Conservation (phyloP, 83 land plant species). For the Thuja plicata region DNA sequence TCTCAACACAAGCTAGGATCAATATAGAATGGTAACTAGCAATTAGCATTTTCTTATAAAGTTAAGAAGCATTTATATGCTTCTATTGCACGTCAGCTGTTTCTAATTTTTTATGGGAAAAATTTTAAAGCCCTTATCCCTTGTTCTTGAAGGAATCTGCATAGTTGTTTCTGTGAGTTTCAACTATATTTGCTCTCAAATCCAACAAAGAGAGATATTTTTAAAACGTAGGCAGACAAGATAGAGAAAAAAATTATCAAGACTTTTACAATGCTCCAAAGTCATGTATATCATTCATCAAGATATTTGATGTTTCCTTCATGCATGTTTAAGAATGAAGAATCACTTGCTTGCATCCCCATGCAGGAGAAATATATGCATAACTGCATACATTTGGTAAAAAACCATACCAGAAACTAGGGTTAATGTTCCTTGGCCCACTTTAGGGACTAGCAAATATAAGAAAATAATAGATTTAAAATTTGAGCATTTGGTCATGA, state of each 20-base stretch:
- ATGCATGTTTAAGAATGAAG: not conserved
- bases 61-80: not conserved
- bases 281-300: not conserved
- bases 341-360: not conserved
- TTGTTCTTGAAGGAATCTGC: not conserved
- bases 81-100: not conserved
- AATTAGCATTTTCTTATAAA: too few relatives aligned
- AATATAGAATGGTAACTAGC: not conserved
- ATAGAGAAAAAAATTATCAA: not conserved
- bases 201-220: not conserved
- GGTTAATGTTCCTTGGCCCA: not conserved
- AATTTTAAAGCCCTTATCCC: not conserved
- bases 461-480: not conserved
- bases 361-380: not conserved
- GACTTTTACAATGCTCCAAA: not conserved
- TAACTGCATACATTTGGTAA: not conserved
- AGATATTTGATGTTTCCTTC: not conserved
- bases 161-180: not conserved
- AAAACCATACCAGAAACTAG: not conserved
- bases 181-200: not conserved
- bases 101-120: not conserved
- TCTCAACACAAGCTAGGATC: not conserved
- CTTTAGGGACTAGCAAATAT: not conserved
- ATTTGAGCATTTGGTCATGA: not conserved
- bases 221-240: not conserved